Percentiles rank a stretch among this genome's conserved stretches.
Conservation (phyloP, 2,329 filamentous ascomycete species). For the Beauveria brongniartii region DNA sequence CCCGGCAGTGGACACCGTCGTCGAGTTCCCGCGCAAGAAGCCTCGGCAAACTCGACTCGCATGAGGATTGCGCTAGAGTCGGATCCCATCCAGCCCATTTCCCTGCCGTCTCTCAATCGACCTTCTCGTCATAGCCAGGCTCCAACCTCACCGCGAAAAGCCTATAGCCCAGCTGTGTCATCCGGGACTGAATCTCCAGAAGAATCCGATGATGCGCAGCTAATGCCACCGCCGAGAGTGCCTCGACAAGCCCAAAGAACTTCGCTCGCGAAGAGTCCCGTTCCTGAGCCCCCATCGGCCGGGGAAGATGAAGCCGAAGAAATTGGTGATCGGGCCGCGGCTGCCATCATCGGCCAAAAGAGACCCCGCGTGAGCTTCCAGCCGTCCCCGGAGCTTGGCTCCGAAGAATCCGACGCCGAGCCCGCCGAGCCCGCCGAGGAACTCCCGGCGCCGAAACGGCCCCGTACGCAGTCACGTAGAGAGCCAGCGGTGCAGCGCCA, state of each 20-base stretch:
- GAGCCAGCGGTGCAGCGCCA: constrained; percentile 7
- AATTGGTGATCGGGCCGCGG: constrained; percentile 19
- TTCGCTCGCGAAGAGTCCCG: not conserved
- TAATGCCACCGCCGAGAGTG: not conserved
- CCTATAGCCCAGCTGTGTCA: not conserved
- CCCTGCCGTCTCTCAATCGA: not conserved
- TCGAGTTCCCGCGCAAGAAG: constrained; percentile 27
- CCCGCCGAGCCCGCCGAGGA: constrained; percentile 15
- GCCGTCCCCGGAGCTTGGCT: constrained; percentile 35
- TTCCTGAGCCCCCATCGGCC: constrained; percentile 17
- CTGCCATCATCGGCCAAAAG: not conserved
- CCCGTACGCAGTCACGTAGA: constrained; percentile 19
- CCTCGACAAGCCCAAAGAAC: not conserved
- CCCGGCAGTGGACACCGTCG: constrained; percentile 48
- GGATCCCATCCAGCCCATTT: constrained; percentile 17
- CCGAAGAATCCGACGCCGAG: constrained; percentile 23
- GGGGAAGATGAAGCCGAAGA: constrained; percentile 19
- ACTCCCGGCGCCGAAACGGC: constrained; percentile 25
- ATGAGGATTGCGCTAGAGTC: constrained; percentile 32
- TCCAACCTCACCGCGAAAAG: not conserved
- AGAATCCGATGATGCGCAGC: constrained; percentile 16
- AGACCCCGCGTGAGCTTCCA: constrained; percentile 13
- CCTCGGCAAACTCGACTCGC: constrained; percentile 32
- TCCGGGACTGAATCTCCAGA: constrained; percentile 12
- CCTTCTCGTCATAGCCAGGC: not conserved